Base-by-base conservation (phyloP, 305 asterid species). In the Withania somnifera region DNA sequence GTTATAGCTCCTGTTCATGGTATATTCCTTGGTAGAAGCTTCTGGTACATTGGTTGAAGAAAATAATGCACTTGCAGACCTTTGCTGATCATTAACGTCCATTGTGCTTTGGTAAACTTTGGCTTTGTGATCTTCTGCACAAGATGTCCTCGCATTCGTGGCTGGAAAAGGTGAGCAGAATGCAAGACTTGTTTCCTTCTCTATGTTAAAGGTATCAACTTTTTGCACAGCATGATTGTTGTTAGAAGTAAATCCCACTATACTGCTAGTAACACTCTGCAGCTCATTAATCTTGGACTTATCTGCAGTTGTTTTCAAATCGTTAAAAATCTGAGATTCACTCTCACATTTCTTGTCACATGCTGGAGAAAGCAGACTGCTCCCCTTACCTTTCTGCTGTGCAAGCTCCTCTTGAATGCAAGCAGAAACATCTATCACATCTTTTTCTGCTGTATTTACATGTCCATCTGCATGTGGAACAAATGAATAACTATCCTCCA, bases 391-490 rank as follows among this genome's bases (percentile, higher is more conserved):
- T 80, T 34, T 78, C 78, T 67, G 57, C 73, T 80, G 84, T 51
- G 56, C 24, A 47, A 38, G 76, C 45, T 77, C 83, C 28, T 76
- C 81, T 30, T 32, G 34, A 8, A 69, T 15, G 83, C 84, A 81
- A 20, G 69, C 60, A 13, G 87, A 38, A 61, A 82, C 77, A 73
- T 82, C 83, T 53, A 53, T 78, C 32, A 3, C 82, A 64, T 76
- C 80, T 54, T 78, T 84, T 20, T 79, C 82, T 24, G 85, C 30
- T 20, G 64, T 80, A 78, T 71, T 79, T n/a, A 66, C 81, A 79
- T 83, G 85, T 85, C 80, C 88, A 79, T 51, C 84, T 89, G 85
- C 85, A 84, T 91, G 83, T 42, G 88, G 88, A 83, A 69, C 30
- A 60, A 81, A 85, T 80, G 91, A 87, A 79, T 75, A 53, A 32